Evolutionary conservation across 1,139 yeast species (phyloP).

Genomic region (Candida anutae): DNA sequence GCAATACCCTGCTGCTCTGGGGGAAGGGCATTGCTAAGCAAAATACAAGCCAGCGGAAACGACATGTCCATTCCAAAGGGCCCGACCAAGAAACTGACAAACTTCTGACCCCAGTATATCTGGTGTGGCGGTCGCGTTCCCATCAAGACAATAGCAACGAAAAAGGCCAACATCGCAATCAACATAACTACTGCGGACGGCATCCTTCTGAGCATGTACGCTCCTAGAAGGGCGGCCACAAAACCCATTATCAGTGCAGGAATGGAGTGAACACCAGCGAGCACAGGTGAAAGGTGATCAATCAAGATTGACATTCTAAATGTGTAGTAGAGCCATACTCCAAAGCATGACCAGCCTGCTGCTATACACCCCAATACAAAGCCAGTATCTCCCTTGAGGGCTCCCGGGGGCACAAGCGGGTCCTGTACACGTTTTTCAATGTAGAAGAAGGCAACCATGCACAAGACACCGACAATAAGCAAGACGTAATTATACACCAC

Average conservation of each 20-base stretch:
- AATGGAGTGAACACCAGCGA: conserved; percentile 29
- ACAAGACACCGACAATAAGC: conserved; percentile 39
- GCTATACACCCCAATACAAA: conserved; percentile 43
- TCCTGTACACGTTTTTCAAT: conserved; percentile 27
- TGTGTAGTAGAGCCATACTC: conserved; percentile 46
- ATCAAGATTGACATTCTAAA: conserved; percentile 27
- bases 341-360: conserved; percentile 57
- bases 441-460: conserved; percentile 25
- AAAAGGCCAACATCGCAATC: conserved; percentile 37
- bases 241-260: conserved; percentile 38
- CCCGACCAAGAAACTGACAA: conserved; percentile 38
- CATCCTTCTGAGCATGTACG: conserved; percentile 24
- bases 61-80: conserved; percentile 62
- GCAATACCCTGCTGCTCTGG: conserved; percentile 55
- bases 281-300: conserved; percentile 24
- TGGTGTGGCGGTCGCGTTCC: conserved; percentile 41
- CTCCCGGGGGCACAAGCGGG: conserved; percentile 42
- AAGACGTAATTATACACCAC: conserved; percentile 41
- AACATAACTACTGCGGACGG: conserved; percentile 39
- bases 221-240: conserved; percentile 39
- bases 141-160: conserved; percentile 30
- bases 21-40: conserved; percentile 45
- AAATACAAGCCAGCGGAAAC: conserved; percentile 54
- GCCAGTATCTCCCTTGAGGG: conserved; percentile 32
- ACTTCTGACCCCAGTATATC: conserved; percentile 47